These are phyloP conservation scores for Penicillium brevicompactum DNA, from an alignment of 2,329 filamentous ascomycete species.

Conservation along the genomic window DNA sequence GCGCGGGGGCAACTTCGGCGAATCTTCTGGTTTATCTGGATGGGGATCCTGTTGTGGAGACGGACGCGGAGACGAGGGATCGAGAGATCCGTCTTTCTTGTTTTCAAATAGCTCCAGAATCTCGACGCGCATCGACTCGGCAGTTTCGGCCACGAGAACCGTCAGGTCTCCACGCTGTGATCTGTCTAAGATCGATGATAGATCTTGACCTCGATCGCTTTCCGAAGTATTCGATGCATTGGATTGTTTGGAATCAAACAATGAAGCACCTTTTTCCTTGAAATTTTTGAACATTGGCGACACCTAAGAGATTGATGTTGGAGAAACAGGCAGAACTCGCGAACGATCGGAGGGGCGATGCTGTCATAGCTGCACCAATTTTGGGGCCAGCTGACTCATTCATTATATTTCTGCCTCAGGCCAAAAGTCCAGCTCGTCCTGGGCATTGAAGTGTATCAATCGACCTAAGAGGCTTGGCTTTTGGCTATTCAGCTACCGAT, in stretches of 20 bases:
- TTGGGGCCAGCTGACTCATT: slow-evolving; percentile 8
- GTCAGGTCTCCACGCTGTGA: slow-evolving; percentile 47
- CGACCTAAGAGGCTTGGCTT: background rate
- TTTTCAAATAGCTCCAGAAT: slow-evolving; percentile 43
- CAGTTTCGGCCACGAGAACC: slow-evolving; percentile 42
- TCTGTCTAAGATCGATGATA: slow-evolving; percentile 45
- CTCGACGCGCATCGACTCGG: slow-evolving; percentile 42
- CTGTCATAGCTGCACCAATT: slow-evolving; percentile 5
- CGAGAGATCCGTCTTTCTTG: slow-evolving; percentile 4
- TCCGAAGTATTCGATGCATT: slow-evolving; percentile 23
- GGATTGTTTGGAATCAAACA: slow-evolving; percentile 31
- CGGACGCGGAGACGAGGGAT: background rate
- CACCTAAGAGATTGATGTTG: background rate
- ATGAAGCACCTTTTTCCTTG: slow-evolving; percentile 34
- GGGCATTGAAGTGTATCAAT: background rate
- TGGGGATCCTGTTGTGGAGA: slow-evolving; percentile 25
- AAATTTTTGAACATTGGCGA: slow-evolving; percentile 35
- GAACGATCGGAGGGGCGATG: slow-evolving; percentile 7
- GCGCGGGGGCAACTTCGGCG: slow-evolving; percentile 14
- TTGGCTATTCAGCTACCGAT: slow-evolving; percentile 20
- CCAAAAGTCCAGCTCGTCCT: background rate
- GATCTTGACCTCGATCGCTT: slow-evolving; percentile 38
- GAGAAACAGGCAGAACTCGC: background rate
- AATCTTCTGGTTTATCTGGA: slow-evolving; percentile 9
- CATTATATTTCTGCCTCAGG: slow-evolving; percentile 3